A percentile compares a stretch with the other conserved stretches of the same genome.
Evolutionary conservation across 2,329 filamentous ascomycete species (phyloP).

Genomic region (Dactylellina drechsleri): DNA sequence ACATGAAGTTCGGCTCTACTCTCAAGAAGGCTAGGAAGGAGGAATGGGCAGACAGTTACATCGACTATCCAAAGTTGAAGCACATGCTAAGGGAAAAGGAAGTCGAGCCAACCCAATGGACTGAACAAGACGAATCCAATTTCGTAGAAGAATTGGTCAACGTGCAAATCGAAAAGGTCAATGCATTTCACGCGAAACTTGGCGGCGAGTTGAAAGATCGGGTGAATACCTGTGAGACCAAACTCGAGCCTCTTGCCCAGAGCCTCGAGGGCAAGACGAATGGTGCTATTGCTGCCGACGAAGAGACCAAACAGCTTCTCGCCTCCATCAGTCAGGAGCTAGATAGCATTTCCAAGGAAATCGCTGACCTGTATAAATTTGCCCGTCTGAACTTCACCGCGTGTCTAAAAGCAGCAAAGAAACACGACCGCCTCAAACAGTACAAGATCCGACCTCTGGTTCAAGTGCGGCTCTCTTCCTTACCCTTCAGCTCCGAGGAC

Average conservation of each 20-base stretch:
- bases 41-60: slow-evolving; percentile 92
- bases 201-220: slow-evolving; percentile 83
- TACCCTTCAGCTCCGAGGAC: slow-evolving; percentile 94
- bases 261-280: slow-evolving; percentile 58
- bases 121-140: slow-evolving; percentile 88
- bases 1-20: slow-evolving; percentile 93
- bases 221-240: slow-evolving; percentile 74
- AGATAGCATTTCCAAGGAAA: slow-evolving; percentile 86
- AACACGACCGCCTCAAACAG: slow-evolving; percentile 88
- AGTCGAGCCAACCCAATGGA: slow-evolving; percentile 71
- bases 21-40: slow-evolving; percentile 80
- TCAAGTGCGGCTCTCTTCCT: slow-evolving; percentile 84
- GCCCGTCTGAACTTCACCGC: slow-evolving; percentile 97
- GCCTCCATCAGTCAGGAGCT: slow-evolving; percentile 78
- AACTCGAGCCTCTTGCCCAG: slow-evolving; percentile 69
- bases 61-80: slow-evolving; percentile 96
- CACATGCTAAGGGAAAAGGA: slow-evolving; percentile 82
- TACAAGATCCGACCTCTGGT: slow-evolving; percentile 93
- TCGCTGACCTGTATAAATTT: slow-evolving; percentile 93
- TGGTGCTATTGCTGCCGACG: slow-evolving; percentile 58
- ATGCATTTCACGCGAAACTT: slow-evolving; percentile 85
- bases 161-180: slow-evolving; percentile 92
- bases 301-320: slow-evolving; percentile 62
- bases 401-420: slow-evolving; percentile 98
- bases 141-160: slow-evolving; percentile 97